Conservation (phyloP, 345 rosid genomes). For the Brassica nigra region DNA sequence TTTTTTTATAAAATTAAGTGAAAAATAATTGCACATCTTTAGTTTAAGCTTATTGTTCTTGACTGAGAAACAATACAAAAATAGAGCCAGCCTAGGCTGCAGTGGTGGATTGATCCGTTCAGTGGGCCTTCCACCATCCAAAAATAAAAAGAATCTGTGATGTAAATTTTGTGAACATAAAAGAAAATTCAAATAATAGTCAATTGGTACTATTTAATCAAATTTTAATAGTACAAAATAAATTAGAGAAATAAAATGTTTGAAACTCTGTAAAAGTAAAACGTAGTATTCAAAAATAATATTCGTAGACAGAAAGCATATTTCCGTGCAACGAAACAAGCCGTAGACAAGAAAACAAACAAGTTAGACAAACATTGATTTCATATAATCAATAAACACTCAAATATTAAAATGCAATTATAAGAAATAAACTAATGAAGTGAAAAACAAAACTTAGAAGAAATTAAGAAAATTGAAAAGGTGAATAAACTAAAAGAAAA, state of each 20-base stretch:
- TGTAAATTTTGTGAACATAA: not conserved
- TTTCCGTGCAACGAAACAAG: slow-evolving; percentile 11
- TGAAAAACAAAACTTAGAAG: not conserved
- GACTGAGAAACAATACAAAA: not conserved
- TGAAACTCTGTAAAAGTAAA: not conserved
- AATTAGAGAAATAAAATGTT: not conserved
- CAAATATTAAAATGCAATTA: slow-evolving; percentile 31
- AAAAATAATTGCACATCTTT: not conserved
- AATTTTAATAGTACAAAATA: not conserved
- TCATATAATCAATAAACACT: slow-evolving; percentile 17
- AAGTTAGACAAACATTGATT: slow-evolving; percentile 26
- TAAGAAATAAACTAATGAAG: slow-evolving; percentile 2
- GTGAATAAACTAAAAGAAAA: slow-evolving; percentile 28
- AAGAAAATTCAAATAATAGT: not conserved
- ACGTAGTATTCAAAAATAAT: not conserved
- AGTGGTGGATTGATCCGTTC: not conserved
- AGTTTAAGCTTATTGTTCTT: not conserved
- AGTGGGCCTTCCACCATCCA: not conserved
- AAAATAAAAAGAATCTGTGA: not conserved
- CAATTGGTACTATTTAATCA: not conserved
- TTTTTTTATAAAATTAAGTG: not conserved
- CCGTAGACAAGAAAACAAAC: slow-evolving; percentile 33
- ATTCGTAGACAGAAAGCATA: slow-evolving; percentile 31
- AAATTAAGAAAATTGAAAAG: slow-evolving; percentile 8
- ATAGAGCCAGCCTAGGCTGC: slow-evolving; percentile 15